These are phyloP conservation scores for Penicillium psychrosexuale DNA, from an alignment of 2,329 filamentous ascomycete species.

Conservation along the genomic window DNA sequence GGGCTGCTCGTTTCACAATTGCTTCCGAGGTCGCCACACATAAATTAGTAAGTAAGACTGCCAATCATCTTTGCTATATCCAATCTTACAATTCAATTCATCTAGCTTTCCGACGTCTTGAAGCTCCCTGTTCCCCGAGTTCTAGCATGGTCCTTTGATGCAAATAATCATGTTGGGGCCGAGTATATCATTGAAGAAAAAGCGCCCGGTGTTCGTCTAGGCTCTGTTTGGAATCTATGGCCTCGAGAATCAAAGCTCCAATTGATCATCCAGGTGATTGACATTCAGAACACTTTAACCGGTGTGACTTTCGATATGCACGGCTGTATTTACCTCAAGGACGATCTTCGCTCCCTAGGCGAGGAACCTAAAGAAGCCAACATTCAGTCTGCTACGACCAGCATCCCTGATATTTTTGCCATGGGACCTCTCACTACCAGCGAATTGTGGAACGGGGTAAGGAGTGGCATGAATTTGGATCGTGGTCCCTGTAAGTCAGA, in stretches of 20 bases:
- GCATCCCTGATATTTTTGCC: slow-evolving; percentile 14
- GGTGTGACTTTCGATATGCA: slow-evolving; percentile 23
- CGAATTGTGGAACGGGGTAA: slow-evolving; percentile 22
- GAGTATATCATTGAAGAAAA: slow-evolving; percentile 34
- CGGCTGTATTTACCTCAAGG: slow-evolving; percentile 29
- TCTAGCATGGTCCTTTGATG: slow-evolving; percentile 20
- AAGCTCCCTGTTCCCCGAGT: slow-evolving; percentile 19
- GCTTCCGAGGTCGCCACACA: slow-evolving; percentile 29
- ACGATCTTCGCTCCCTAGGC: slow-evolving; percentile 18
- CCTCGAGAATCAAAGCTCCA: slow-evolving; percentile 22
- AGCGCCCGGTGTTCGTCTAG: slow-evolving; percentile 26
- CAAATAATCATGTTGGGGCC: slow-evolving; percentile 15
- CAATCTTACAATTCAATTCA: slow-evolving; percentile 7
- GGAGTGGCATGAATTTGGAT: slow-evolving; percentile 26
- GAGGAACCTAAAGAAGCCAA: slow-evolving; percentile 14
- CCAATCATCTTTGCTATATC: not conserved
- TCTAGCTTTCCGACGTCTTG: slow-evolving; percentile 21
- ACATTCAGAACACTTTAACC: slow-evolving; percentile 27
- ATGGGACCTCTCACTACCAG: slow-evolving; percentile 24
- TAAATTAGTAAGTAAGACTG: slow-evolving; percentile 26
- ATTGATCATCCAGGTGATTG: slow-evolving; percentile 26
- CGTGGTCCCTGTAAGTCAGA: slow-evolving; percentile 30
- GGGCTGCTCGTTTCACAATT: slow-evolving; percentile 17
- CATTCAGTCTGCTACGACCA: not conserved
- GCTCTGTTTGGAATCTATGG: slow-evolving; percentile 31